These are phyloP conservation scores for Bretziella fagacearum DNA, from an alignment of 2,329 filamentous ascomycete genomes.

Conservation along the genomic window DNA sequence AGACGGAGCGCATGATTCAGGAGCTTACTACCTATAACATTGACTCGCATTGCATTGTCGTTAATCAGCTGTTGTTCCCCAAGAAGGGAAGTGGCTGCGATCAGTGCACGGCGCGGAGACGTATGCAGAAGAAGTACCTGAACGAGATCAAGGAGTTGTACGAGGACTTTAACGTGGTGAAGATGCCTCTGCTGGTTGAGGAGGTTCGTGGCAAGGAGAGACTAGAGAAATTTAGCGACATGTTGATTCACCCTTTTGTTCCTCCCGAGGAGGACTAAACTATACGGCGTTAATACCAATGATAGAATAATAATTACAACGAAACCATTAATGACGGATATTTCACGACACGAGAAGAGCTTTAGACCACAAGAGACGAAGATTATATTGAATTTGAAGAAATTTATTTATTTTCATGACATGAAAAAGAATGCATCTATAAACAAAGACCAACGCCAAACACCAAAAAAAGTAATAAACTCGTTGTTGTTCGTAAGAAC, in stretches of 20 bases:
- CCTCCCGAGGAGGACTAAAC: conserved; percentile 36
- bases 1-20: conserved; percentile 99
- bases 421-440: too few relatives aligned
- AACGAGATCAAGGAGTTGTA: conserved; percentile 98
- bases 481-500: too few relatives aligned
- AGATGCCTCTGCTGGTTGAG: conserved; percentile 91
- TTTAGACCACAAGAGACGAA: too few relatives aligned
- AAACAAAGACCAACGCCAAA: too few relatives aligned
- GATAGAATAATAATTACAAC: too few relatives aligned
- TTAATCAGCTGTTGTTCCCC: conserved; percentile 94
- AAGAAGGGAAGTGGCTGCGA: conserved; percentile 72
- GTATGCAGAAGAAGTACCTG: conserved; percentile 99
- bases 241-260: conserved; percentile 61
- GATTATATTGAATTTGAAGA: too few relatives aligned
- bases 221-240: conserved; percentile 75
- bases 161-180: conserved; percentile 89
- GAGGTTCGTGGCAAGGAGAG: conserved; percentile 92
- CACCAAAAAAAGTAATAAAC: too few relatives aligned
- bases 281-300: too few relatives aligned
- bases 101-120: conserved; percentile 82
- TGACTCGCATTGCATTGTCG: conserved; percentile 92
- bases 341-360: too few relatives aligned
- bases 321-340: too few relatives aligned
- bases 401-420: too few relatives aligned
- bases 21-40: conserved; percentile 86